These are phyloP conservation scores for Paracoccidioides lutzii DNA, from an alignment of 2,329 filamentous ascomycete species.

Conservation along the genomic window DNA sequence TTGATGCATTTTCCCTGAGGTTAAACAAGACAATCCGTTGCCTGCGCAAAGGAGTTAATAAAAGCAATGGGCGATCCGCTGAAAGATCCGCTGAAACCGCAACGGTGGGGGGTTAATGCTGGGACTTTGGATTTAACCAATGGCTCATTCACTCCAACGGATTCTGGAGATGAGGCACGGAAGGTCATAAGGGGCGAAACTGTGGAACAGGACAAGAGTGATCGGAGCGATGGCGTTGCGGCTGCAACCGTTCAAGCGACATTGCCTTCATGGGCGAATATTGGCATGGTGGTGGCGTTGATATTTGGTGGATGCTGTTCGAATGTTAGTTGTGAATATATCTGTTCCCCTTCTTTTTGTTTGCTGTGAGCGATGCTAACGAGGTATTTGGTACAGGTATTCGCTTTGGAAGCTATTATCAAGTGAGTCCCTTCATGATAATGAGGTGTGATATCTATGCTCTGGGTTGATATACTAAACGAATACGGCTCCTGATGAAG, in stretches of 20 bases:
- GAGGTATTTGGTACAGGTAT: constrained; percentile 49
- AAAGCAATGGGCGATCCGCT: neutral
- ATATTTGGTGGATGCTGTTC: constrained; percentile 96
- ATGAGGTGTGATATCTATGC: neutral
- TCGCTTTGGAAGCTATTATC: constrained; percentile 86
- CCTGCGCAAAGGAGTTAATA: neutral
- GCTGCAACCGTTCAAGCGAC: constrained; percentile 21
- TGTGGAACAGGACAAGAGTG: neutral
- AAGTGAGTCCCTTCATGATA: constrained; percentile 49
- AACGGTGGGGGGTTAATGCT: neutral
- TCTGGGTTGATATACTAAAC: constrained; percentile 6
- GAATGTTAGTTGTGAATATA: constrained; percentile 51
- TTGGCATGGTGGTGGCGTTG: constrained; percentile 58
- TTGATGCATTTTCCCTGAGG: no score
- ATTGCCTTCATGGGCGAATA: constrained; percentile 49
- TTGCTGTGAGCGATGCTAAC: neutral
- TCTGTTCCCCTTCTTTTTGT: neutral
- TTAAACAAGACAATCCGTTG: neutral
- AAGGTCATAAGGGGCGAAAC: neutral
- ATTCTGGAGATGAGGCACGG: neutral
- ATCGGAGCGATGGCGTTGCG: constrained; percentile 11
- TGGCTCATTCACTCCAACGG: neutral
- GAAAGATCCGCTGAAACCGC: neutral
- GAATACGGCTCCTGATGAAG: constrained; percentile 33
- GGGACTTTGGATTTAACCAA: neutral